Evolutionary conservation across 192 early-diverging fungal genomes (phyloP).

Genomic region (Kickxella alabastrina): DNA sequence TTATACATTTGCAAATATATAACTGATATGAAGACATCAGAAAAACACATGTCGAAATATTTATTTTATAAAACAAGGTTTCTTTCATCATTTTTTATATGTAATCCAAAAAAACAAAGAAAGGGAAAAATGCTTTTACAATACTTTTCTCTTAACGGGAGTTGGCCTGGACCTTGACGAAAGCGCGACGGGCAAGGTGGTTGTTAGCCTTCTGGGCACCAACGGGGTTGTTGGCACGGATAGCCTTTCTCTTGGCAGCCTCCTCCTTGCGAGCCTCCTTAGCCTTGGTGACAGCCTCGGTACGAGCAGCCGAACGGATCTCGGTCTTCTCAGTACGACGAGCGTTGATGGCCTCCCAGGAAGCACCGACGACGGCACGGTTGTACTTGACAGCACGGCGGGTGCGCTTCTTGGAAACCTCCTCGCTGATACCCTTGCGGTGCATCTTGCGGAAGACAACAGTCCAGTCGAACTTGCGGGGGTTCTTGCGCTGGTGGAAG

Average conservation of each 20-base stretch:
- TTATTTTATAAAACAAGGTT: no score
- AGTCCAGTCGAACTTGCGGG: slow-evolving; percentile 97
- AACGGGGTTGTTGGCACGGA: slow-evolving; percentile 68
- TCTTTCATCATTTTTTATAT: no score
- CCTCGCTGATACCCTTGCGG: slow-evolving; percentile 98
- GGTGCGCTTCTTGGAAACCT: slow-evolving; percentile 94
- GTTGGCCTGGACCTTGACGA: slow-evolving; percentile 38
- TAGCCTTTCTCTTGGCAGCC: slow-evolving; percentile 81
- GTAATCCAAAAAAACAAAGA: no score
- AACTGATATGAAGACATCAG: no score
- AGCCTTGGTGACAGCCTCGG: slow-evolving; percentile 74
- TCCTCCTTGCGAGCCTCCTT: slow-evolving; percentile 93
- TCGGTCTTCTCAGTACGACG: slow-evolving; percentile 97
- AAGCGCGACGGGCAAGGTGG: slow-evolving; percentile 36
- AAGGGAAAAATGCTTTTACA: neutral
- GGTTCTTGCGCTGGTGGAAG: slow-evolving; percentile 97
- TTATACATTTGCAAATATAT: no score
- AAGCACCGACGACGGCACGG: slow-evolving; percentile 93
- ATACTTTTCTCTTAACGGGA: slow-evolving; percentile 24
- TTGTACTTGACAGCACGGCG: slow-evolving; percentile 92
- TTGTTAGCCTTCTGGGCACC: slow-evolving; percentile 42
- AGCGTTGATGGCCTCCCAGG: slow-evolving; percentile 93
- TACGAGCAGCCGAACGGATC: slow-evolving; percentile 85
- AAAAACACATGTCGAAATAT: no score
- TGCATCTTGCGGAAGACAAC: slow-evolving; percentile 95